A percentile compares a stretch with the other conserved stretches of the same genome.
Evolutionary conservation across 2,329 filamentous ascomycete species (phyloP).

Genomic region (Exophiala viscosa): DNA sequence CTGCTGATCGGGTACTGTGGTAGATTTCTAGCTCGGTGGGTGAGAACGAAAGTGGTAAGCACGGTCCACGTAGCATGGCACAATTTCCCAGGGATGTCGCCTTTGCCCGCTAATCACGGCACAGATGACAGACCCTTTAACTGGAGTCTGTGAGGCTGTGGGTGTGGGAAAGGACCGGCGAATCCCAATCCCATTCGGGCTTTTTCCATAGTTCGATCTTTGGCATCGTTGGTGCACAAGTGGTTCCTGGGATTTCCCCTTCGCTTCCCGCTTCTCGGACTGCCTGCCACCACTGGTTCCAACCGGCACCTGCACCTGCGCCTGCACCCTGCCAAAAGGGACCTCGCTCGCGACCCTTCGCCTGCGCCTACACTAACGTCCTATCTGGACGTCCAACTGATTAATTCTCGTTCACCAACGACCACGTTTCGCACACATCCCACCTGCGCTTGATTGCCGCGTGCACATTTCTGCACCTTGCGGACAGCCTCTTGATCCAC

Average conservation of each 20-base stretch:
- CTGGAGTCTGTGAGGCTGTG: too few relatives aligned
- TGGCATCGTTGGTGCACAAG: too few relatives aligned
- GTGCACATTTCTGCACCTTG: background rate
- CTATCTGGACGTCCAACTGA: background rate
- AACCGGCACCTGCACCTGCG: too few relatives aligned
- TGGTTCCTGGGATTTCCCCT: too few relatives aligned
- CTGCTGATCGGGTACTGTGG: background rate
- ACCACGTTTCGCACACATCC: background rate
- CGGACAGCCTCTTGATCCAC: background rate
- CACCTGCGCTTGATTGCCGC: background rate
- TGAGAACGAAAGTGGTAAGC: background rate
- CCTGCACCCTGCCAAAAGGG: too few relatives aligned
- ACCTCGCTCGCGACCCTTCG: background rate
- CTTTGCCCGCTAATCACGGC: background rate
- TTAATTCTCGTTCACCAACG: background rate
- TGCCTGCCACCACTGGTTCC: too few relatives aligned
- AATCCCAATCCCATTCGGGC: too few relatives aligned
- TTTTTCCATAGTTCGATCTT: too few relatives aligned
- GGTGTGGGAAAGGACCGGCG: background rate
- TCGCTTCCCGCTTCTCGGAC: too few relatives aligned
- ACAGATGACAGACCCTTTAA: too few relatives aligned
- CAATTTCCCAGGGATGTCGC: background rate
- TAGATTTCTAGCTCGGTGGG: background rate
- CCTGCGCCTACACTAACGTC: background rate
- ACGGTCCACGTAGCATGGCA: too few relatives aligned